Evolutionary conservation across 805 yeast species (phyloP), one percentile per base, ranked within the genome.

Genomic region (Wickerhamiella azymoides): DNA sequence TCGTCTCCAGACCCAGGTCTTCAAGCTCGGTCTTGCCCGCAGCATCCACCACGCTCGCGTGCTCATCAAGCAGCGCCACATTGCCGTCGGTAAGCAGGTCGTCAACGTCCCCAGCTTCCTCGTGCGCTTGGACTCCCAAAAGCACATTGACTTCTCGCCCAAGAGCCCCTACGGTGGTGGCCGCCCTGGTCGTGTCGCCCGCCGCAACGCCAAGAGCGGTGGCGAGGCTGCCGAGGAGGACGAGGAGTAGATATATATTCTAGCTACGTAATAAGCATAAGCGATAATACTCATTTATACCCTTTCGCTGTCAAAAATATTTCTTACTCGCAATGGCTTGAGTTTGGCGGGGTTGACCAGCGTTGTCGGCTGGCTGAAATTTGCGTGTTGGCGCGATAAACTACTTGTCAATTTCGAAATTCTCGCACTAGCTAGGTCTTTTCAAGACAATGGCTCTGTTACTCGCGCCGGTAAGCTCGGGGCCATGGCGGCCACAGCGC

Each of bases 131-230:
- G 98, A 92, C 77, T 88, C 98, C 60, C 98, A 92, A 77, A 92
- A 92, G 84, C 97, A 92, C 86, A 85, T 92, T 74, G 97, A 92
- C 80, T 92, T 89, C 66, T 94, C 98, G 65, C 82, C 92, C 70
- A 85, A 84, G 71, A 92, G 98, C 61, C 98, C 98, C 72, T 89
- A 84, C 88, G 98, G 98, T 73, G 98, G 98, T 76, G 98, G 96
- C 64, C 89, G 98, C 79, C 93, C 98, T 62, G 98, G 98, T 72
- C 92, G 98, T 80, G 94, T 85, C 67, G 93, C 92, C 81, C 85
- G 97, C 82, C 84, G 77, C 73, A 79, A 82, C 79, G 69, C 73
- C 61, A 73, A 68, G 62, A 73, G 76, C 70, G 88, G 71, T 57
- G 89, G 71, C 62, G 85, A 67, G 54, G 89, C 67, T 52, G 94